These are phyloP conservation scores for Cucumis cinereus DNA, from an alignment of 306 rosid genomes.

Conservation along the genomic window DNA sequence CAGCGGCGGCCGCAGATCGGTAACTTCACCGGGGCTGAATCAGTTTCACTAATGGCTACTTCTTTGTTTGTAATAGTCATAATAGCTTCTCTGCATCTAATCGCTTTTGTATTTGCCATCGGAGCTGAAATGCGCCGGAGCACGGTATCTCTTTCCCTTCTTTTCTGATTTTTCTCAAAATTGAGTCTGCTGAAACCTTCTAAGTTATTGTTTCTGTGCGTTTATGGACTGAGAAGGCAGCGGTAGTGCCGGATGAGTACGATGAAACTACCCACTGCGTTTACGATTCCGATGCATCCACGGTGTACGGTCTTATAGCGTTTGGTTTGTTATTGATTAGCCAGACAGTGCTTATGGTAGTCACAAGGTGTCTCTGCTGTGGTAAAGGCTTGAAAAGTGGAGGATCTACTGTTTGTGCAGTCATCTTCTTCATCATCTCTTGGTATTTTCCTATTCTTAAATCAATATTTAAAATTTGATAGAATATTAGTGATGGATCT, in stretches of 20 bases:
- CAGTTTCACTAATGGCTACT: not conserved
- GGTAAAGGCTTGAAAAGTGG: constrained; percentile 76
- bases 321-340: constrained; percentile 45
- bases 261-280: constrained; percentile 52
- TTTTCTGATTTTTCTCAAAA: not conserved
- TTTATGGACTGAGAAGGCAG: constrained; percentile 29
- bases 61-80: constrained; percentile 23
- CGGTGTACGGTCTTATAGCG: constrained; percentile 73
- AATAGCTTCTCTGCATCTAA: constrained; percentile 55
- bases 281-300: constrained; percentile 77
- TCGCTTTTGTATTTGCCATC: constrained; percentile 73
- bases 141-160: constrained; percentile 18
- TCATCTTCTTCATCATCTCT: constrained; percentile 59
- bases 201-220: not conserved
- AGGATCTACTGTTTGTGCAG: constrained; percentile 44
- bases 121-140: constrained; percentile 94
- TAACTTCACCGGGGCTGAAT: not conserved
- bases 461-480: not conserved
- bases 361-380: constrained; percentile 80
- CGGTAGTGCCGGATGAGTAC: constrained; percentile 52
- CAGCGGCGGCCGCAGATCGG: not conserved
- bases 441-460: constrained; percentile 27
- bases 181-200: not conserved
- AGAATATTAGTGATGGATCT: not conserved
- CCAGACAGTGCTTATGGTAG: constrained; percentile 52